Evolutionary conservation across 805 yeast species (phyloP).

Genomic region (Hyphopichia homilentoma): DNA sequence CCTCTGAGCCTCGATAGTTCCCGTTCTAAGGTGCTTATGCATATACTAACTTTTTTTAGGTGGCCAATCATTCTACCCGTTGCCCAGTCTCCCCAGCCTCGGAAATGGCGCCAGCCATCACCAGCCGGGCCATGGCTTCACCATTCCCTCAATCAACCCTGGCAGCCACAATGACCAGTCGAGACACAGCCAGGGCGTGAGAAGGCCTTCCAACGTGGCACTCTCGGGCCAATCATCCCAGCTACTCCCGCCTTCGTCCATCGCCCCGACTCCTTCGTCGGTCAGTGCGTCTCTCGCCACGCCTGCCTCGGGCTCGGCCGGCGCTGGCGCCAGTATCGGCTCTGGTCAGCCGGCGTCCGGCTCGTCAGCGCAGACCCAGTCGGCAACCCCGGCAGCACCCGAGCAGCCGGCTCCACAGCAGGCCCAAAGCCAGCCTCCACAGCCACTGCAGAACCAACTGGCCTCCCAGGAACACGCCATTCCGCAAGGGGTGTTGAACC

Average conservation of each 20-base stretch:
- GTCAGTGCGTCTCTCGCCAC: constrained; percentile 12
- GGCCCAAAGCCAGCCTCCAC: not conserved
- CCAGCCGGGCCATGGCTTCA: constrained; percentile 44
- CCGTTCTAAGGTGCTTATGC: not conserved
- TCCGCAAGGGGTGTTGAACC: constrained; percentile 36
- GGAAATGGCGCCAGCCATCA: constrained; percentile 37
- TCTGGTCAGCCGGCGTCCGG: constrained; percentile 11
- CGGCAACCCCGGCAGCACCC: constrained; percentile 5
- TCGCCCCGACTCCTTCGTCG: constrained; percentile 15
- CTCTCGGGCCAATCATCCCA: constrained; percentile 10
- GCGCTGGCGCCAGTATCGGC: too few species aligned
- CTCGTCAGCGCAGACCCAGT: constrained; percentile 9
- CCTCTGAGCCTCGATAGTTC: constrained; percentile 1
- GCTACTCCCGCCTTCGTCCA: constrained; percentile 24
- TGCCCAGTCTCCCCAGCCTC: constrained; percentile 50
- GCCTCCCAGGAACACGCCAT: constrained; percentile 15
- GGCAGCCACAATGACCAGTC: constrained; percentile 19
- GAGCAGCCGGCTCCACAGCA: constrained; percentile 11
- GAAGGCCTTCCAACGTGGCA: constrained; percentile 23
- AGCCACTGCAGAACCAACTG: constrained; percentile 12
- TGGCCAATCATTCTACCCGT: constrained; percentile 45
- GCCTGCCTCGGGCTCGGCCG: constrained; percentile 7
- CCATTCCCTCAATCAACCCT: constrained; percentile 45
- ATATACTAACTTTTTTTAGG: constrained; percentile 30
- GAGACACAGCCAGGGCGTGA: constrained; percentile 18